Percentiles rank a stretch among this genome's conserved stretches.
Conservation (phyloP, 2,329 filamentous ascomycete genomes). For the Penicillium frequentans region DNA sequence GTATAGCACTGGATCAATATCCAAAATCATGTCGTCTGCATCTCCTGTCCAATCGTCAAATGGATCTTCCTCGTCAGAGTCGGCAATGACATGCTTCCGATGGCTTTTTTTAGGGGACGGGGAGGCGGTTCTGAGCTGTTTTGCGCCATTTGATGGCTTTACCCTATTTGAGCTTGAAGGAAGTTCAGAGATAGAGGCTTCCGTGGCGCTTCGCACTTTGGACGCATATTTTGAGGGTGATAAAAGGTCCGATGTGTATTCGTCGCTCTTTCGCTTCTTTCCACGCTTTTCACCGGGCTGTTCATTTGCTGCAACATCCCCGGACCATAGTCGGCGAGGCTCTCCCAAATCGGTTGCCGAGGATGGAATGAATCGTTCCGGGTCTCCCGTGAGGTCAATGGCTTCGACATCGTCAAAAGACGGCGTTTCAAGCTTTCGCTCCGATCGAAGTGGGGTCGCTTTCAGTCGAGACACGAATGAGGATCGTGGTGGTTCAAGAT, state of each 20-base stretch:
- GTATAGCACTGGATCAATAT: conserved; percentile 31
- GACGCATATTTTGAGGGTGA: conserved; percentile 31
- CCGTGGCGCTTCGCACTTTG: conserved; percentile 25
- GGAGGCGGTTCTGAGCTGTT: conserved; percentile 4
- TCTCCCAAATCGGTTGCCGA: conserved; percentile 43
- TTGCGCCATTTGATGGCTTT: conserved; percentile 6
- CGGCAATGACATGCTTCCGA: conserved; percentile 28
- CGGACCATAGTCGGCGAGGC: conserved; percentile 44
- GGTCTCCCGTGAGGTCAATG: conserved; percentile 46
- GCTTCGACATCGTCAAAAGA: conserved; percentile 41
- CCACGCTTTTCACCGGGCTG: conserved; percentile 40
- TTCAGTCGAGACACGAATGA: conserved; percentile 16
- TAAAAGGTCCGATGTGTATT: conserved; percentile 41
- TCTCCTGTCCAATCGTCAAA: conserved; percentile 27
- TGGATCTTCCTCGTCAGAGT: conserved; percentile 37
- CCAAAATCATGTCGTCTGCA: conserved; percentile 19
- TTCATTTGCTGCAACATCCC: conserved; percentile 41
- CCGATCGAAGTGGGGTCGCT: conserved; percentile 22
- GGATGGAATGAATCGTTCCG: conserved; percentile 35
- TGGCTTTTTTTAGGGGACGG: conserved; percentile 6
- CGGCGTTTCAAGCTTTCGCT: conserved; percentile 17
- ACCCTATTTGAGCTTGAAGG: conserved; percentile 6
- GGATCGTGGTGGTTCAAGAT: conserved; percentile 19
- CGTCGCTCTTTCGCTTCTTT: conserved; percentile 52
- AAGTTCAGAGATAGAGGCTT: conserved; percentile 2